Evolutionary conservation across 495 filamentous ascomycete species (phyloP).

Genomic region (Penicillium coprophilum): DNA sequence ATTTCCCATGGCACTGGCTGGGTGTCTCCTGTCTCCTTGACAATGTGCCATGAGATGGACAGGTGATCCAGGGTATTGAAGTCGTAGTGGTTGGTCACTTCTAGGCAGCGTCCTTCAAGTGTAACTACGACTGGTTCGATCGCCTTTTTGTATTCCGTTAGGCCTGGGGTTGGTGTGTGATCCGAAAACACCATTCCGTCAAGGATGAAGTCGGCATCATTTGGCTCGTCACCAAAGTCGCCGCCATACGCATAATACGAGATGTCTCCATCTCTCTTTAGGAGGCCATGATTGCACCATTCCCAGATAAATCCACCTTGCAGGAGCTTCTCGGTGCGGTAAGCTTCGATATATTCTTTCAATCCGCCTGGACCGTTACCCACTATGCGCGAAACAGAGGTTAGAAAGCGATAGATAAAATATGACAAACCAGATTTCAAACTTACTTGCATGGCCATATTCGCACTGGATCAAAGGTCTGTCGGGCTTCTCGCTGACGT

Average conservation of each 20-base stretch:
- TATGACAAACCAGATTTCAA: too few species aligned
- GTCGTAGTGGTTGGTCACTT: slow-evolving; percentile 55
- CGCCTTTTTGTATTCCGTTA: slow-evolving; percentile 63
- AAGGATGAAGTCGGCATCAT: slow-evolving; percentile 65
- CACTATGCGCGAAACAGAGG: slow-evolving; percentile 54
- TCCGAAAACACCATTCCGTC: slow-evolving; percentile 61
- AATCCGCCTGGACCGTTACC: slow-evolving; percentile 68
- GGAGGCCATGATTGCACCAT: slow-evolving; percentile 70
- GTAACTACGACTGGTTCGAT: slow-evolving; percentile 49
- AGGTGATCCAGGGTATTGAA: slow-evolving; percentile 49
- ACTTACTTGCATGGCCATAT: slow-evolving; percentile 35
- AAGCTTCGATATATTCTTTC: slow-evolving; percentile 63
- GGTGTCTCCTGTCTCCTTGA: slow-evolving; percentile 37
- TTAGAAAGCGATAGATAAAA: neutral
- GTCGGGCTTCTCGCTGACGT: slow-evolving; percentile 31
- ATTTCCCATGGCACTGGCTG: slow-evolving; percentile 3
- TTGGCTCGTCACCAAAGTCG: slow-evolving; percentile 65
- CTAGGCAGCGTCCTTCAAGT: slow-evolving; percentile 28
- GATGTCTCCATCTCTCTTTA: slow-evolving; percentile 45
- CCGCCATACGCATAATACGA: slow-evolving; percentile 66
- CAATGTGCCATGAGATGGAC: slow-evolving; percentile 44
- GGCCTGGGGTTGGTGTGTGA: slow-evolving; percentile 58
- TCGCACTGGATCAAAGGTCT: slow-evolving; percentile 66
- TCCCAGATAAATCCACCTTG: slow-evolving; percentile 74
- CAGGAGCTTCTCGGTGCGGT: slow-evolving; percentile 53